Evolutionary conservation across 75 land plant species (phyloP), one percentile per base, ranked within the genome.

Genomic region (Picea glauca): DNA sequence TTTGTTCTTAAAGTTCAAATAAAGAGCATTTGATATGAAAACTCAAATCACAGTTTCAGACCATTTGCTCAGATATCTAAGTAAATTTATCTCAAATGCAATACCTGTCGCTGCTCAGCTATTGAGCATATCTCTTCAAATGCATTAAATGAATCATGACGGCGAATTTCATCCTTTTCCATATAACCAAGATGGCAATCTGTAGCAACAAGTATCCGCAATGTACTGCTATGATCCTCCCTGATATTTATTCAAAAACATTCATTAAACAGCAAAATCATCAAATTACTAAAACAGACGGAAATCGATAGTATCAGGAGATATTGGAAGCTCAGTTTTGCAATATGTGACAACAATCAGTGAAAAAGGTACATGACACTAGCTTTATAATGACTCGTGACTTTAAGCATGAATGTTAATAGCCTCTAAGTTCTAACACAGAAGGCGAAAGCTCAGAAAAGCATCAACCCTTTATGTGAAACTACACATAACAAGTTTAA

Each of bases 101-200:
- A 46, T 66, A 94, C 99, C 99, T 97, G 83, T 46, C 90, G 90
- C 78, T 93, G 87, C 67, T 94, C 91, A 40, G 99, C 99, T 60
- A 97, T 94, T 18, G 98, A 88, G 85, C 99, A 97, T 31, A 97
- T 94, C 84, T 97, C 99, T 62, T 97, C 99, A 83, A 97, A 97
- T 14, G 99, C 91, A 82, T 87, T 85, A 74, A 97, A 97, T 20
- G 99, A 94, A 87, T 97, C 99, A 79, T 89, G 83, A 13, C 93
- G 86, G 8, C 99, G 86, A 40, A 97, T 80, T 82, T 92, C 95
- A 87, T 97, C 99, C 77, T 94, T 97, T 84, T 97, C 99, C 95
- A 97, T 87, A 63, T 94, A 97, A 13, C 99, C 99, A 13, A 97
- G 86, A 81, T 97, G 99, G 83, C 95, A 91, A 80, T 97, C 99